Evolutionary conservation across 1,139 yeast species (phyloP), one percentile per base, ranked within the genome.

Genomic region (Geotrichum carabidarum): DNA sequence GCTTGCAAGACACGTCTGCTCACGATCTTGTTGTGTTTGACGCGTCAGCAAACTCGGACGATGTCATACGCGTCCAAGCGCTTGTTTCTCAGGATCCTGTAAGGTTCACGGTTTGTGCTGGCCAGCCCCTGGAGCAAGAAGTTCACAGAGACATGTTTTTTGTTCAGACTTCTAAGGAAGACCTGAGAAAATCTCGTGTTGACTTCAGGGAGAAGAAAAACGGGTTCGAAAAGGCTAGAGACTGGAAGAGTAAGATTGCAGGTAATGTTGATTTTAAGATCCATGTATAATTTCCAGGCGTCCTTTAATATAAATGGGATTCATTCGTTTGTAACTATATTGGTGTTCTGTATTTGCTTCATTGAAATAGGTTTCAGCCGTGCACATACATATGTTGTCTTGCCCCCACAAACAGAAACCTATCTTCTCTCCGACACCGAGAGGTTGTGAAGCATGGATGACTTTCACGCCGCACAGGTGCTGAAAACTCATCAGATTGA

Each of bases 141-240:
- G 76, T 83, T 48, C 83, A 85, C 34, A 94, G 87, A 66, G 83
- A 86, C 64, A 95, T 95, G 32, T 94, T 94, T 35, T 86, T 85
- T 67, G 91, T 83, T n/a, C 88, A 84, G 54, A 77, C 81, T n/a
- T 69, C 81, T 27, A 73, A 74, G 56, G 81, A 77, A 50, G 78
- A 78, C 58, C 81, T 85, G 53, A 76, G 78, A 59, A 69, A 82
- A 62, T 87, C 84, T 0, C 80, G 55, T 83, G 79, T 35, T 8
- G 53, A 53, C 34, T 53, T 46, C 38, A 37, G 30, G 15, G 49
- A 53, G n/a, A 53, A 53, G 47, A 67, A 71, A 32, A 82, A 84
- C 65, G 90, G 89, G 0, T 86, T 86, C 64, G 88, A 81, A 63
- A 78, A 78, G 47, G 78, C 85, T 49, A 74, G 70, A 55, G 76